A percentile compares a stretch with the other conserved stretches of the same genome.
These are phyloP conservation scores for Epithemia pelagica DNA, from an alignment of 108 stramenopile species.

Conservation along the genomic window DNA sequence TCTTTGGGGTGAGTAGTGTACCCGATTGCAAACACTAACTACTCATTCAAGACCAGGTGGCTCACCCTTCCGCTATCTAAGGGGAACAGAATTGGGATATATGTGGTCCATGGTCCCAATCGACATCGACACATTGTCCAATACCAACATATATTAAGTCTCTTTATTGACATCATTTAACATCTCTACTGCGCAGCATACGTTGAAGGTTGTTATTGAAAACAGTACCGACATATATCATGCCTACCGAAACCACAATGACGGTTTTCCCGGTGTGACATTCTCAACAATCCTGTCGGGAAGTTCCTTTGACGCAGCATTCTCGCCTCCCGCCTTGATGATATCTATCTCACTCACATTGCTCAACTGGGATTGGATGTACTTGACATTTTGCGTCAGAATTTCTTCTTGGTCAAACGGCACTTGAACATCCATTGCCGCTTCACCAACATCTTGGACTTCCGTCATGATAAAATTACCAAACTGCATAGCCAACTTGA, in stretches of 20 bases:
- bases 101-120: too few relatives aligned
- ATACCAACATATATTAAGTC: too few relatives aligned
- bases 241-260: conserved; percentile 67
- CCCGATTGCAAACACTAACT: too few relatives aligned
- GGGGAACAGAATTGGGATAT: too few relatives aligned
- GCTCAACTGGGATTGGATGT: conserved; percentile 60
- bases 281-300: conserved; percentile 51
- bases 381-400: conserved; percentile 50
- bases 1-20: too few relatives aligned
- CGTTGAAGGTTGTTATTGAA: too few relatives aligned
- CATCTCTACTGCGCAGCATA: too few relatives aligned
- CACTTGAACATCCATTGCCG: conserved; percentile 75
- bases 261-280: conserved; percentile 69
- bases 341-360: conserved; percentile 48
- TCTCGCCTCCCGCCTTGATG: conserved; percentile 40
- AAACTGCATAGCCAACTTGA: conserved; percentile 91
- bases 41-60: too few relatives aligned
- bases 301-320: conserved; percentile 20
- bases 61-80: too few relatives aligned
- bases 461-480: conserved; percentile 88
- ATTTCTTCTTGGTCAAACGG: conserved; percentile 82
- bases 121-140: too few relatives aligned
- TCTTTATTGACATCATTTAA: too few relatives aligned
- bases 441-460: conserved; percentile 77
- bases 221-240: too few relatives aligned